A percentile compares a stretch with the other conserved stretches of the same genome.
Evolutionary conservation across 106 monocot species (phyloP).

Genomic region (Acorus calamus): DNA sequence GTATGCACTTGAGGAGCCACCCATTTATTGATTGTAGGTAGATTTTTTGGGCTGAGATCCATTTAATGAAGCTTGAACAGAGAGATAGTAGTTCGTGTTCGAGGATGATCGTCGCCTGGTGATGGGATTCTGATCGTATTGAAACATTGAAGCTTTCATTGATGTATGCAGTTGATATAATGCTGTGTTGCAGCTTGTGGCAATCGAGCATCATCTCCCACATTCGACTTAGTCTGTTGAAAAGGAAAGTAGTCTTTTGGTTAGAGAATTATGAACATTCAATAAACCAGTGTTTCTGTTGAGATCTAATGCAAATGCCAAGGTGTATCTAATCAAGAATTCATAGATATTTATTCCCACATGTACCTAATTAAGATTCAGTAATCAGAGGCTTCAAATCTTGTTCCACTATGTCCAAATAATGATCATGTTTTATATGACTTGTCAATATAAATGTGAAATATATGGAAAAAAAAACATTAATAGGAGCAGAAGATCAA

Average conservation of each 20-base stretch:
- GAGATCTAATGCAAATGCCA: too few species aligned
- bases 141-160: slow-evolving; percentile 37
- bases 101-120: slow-evolving; percentile 34
- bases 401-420: too few species aligned
- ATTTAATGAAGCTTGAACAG: slow-evolving; percentile 66
- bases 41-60: slow-evolving; percentile 60
- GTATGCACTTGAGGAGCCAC: slow-evolving; percentile 78
- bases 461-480: too few species aligned
- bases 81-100: slow-evolving; percentile 46
- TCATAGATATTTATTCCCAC: too few species aligned
- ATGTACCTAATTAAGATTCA: too few species aligned
- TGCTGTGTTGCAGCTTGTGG: slow-evolving; percentile 53
- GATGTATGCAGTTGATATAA: slow-evolving; percentile 32
- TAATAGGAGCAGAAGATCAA: too few species aligned
- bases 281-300: too few species aligned
- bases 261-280: too few species aligned
- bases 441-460: too few species aligned
- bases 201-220: slow-evolving; percentile 73
- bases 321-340: too few species aligned
- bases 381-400: too few species aligned
- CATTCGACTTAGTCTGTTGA: slow-evolving; percentile 70
- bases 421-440: too few species aligned
- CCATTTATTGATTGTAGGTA: slow-evolving; percentile 60
- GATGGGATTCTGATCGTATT: slow-evolving; percentile 36
- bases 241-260: background rate